Conservation (phyloP, 208 protist genomes). For the Leishmania mexicana region DNA sequence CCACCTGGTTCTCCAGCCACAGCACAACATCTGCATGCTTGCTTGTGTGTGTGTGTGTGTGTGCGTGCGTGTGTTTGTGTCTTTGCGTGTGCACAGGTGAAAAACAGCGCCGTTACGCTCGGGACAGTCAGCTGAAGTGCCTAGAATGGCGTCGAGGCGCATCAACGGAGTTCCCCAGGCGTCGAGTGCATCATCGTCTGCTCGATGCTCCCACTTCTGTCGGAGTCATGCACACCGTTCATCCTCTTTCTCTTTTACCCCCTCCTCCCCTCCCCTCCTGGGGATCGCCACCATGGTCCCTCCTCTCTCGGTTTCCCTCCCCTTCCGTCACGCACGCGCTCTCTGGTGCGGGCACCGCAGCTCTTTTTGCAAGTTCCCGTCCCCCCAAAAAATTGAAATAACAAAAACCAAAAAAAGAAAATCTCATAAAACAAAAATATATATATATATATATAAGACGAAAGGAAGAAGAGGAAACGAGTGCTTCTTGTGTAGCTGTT, state of each 20-base stretch:
- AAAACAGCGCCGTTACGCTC: neutral
- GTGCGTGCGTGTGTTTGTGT: neutral
- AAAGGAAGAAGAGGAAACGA: conserved; percentile 14
- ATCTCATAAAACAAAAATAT: conserved; percentile 31
- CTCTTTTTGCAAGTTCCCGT: conserved; percentile 34
- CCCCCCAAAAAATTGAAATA: conserved; percentile 43
- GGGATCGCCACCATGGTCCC: neutral
- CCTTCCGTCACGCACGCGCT: neutral
- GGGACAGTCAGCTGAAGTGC: neutral
- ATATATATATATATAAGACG: conserved; percentile 6
- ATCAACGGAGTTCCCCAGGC: neutral
- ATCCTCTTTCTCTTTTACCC: neutral
- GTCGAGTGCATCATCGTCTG: no score
- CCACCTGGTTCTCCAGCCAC: neutral
- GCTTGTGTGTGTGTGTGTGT: neutral
- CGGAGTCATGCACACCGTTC: neutral
- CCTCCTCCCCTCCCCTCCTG: neutral
- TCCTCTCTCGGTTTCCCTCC: neutral
- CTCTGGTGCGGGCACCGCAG: neutral
- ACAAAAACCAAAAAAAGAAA: conserved; percentile 51
- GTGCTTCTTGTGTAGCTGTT: conserved; percentile 5
- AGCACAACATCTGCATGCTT: neutral
- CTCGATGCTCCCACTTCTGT: neutral
- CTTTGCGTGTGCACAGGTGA: neutral
- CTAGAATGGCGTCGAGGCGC: neutral